Evolutionary conservation across 352 stramenopile genomes (phyloP).

Genomic region (Globisporangium abappressorium): DNA sequence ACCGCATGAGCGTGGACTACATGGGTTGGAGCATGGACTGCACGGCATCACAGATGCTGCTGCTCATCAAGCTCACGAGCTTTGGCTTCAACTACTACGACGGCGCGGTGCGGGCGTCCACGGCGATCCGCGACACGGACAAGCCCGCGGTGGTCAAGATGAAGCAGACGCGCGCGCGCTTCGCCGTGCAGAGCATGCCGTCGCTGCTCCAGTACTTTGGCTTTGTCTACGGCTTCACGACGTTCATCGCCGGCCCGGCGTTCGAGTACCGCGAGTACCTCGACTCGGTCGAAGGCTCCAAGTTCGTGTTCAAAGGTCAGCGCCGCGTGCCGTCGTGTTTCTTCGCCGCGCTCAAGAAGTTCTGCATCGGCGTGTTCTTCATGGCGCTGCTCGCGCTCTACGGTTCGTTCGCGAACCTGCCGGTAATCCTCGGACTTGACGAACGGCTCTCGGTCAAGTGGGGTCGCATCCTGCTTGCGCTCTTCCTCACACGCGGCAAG

Average conservation of each 20-base stretch:
- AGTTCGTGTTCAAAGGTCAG: constrained; percentile 43
- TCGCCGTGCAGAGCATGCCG: constrained; percentile 79
- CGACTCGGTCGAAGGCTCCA: constrained; percentile 52
- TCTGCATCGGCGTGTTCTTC: constrained; percentile 44
- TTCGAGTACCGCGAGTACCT: constrained; percentile 95
- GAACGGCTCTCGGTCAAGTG: constrained; percentile 73
- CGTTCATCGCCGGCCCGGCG: constrained; percentile 92
- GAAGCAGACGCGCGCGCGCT: constrained; percentile 26
- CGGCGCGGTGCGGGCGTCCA: constrained; percentile 47
- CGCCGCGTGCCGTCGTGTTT: constrained; percentile 31
- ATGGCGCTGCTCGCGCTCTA: constrained; percentile 47
- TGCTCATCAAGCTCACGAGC: constrained; percentile 97
- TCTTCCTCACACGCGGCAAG: constrained; percentile 91
- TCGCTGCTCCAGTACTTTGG: constrained; percentile 94
- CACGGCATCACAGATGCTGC: constrained; percentile 88
- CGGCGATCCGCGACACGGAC: constrained; percentile 22
- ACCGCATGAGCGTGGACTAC: constrained; percentile 96
- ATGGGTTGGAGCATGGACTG: constrained; percentile 89
- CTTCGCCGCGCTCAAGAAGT: constrained; percentile 45
- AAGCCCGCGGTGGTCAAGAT: constrained; percentile 30
- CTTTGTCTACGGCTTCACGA: constrained; percentile 97
- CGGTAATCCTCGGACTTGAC: constrained; percentile 42
- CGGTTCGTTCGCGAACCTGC: constrained; percentile 40
- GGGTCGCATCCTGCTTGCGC: constrained; percentile 72
- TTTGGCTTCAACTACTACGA: constrained; percentile 97